These are phyloP conservation scores for Brassica balearica DNA, from an alignment of 441 rosid species.

Conservation along the genomic window DNA sequence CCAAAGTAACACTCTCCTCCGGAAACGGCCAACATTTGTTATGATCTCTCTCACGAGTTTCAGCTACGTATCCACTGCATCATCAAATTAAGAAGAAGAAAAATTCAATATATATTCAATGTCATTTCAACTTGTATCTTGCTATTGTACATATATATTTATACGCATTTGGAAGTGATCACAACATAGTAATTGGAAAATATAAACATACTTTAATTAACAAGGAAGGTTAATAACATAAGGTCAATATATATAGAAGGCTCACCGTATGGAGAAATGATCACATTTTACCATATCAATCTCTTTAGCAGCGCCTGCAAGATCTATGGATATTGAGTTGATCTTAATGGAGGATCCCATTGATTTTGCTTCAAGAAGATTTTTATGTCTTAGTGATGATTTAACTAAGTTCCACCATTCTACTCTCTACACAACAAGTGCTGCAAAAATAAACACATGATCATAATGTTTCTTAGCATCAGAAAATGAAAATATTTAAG, in stretches of 20 bases:
- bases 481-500: slow-evolving; percentile 16
- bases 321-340: slow-evolving; percentile 82
- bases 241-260: background rate
- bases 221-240: slow-evolving; percentile 19
- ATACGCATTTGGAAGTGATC: slow-evolving; percentile 5
- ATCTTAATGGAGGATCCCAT: slow-evolving; percentile 68
- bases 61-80: slow-evolving; percentile 88
- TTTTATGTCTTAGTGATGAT: slow-evolving; percentile 42
- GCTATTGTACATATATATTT: background rate
- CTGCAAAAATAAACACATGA: slow-evolving; percentile 27
- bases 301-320: slow-evolving; percentile 52
- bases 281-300: slow-evolving; percentile 57
- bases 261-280: slow-evolving; percentile 95
- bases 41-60: slow-evolving; percentile 65
- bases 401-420: slow-evolving; percentile 41
- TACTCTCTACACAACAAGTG: slow-evolving; percentile 39
- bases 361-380: slow-evolving; percentile 46
- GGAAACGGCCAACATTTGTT: slow-evolving; percentile 82
- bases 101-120: slow-evolving; percentile 10
- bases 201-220: slow-evolving; percentile 19
- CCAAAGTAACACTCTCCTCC: slow-evolving; percentile 48
- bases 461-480: slow-evolving; percentile 30
- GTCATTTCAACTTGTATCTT: slow-evolving; percentile 3
- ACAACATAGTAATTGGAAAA: slow-evolving; percentile 3
- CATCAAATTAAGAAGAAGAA: background rate